These are phyloP conservation scores for Aspergillus pseudonomiae DNA, from an alignment of 2,329 filamentous ascomycete genomes.

Conservation along the genomic window DNA sequence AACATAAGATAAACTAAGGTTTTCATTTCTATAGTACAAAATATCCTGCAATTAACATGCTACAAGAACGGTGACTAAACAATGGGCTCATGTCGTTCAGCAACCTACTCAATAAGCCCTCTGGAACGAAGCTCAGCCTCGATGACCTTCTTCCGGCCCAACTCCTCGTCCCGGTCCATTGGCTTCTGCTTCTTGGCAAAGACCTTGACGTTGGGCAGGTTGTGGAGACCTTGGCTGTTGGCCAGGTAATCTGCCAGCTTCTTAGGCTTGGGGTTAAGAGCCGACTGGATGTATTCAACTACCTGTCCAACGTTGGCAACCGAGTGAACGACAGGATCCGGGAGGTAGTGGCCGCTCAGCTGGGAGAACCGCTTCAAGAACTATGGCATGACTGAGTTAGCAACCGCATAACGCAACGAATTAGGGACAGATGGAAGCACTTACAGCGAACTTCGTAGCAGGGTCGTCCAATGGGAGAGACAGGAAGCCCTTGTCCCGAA, in stretches of 20 bases:
- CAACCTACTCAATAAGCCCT: conserved; percentile 56
- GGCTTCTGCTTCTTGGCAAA: conserved; percentile 66
- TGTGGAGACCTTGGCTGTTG: conserved; percentile 49
- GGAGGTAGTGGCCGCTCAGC: conserved; percentile 74
- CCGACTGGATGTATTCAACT: conserved; percentile 52
- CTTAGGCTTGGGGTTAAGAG: conserved; percentile 44
- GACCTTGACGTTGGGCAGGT: conserved; percentile 71
- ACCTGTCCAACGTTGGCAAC: conserved; percentile 59
- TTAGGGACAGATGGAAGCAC: conserved; percentile 34
- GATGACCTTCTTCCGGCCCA: conserved; percentile 81
- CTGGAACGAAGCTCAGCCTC: conserved; percentile 68
- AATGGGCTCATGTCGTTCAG: neutral
- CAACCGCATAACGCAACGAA: conserved; percentile 51
- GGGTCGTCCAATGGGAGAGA: conserved; percentile 59
- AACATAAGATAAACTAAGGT: conserved; percentile 8
- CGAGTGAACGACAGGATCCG: conserved; percentile 68
- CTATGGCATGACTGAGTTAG: conserved; percentile 50
- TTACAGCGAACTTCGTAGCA: conserved; percentile 72
- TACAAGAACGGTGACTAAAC: conserved; percentile 23
- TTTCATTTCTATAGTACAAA: conserved; percentile 29
- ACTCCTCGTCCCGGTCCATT: conserved; percentile 69
- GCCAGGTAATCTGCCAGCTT: conserved; percentile 66
- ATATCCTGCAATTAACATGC: conserved; percentile 22
- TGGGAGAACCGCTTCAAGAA: conserved; percentile 79
- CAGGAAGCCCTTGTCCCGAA: conserved; percentile 59